A percentile compares a stretch with the other conserved stretches of the same genome.
Evolutionary conservation across 1,139 yeast genomes (phyloP).

Genomic region (Nakaseomyces sp.): DNA sequence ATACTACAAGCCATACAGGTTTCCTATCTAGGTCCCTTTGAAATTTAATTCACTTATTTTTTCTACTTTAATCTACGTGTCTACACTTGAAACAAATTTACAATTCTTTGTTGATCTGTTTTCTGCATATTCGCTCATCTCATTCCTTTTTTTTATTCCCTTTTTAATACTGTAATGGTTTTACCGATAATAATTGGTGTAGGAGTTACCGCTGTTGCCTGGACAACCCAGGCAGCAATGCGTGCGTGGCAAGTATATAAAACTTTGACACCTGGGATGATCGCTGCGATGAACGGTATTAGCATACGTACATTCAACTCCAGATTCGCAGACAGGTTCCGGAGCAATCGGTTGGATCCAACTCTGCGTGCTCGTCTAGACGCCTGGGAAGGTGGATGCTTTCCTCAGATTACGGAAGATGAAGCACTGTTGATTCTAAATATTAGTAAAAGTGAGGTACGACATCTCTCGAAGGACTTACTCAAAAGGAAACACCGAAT

Average conservation of each 20-base stretch:
- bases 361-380: slow-evolving; percentile 8
- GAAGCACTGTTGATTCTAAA: slow-evolving; percentile 78
- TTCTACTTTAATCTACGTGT: too few species aligned
- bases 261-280: slow-evolving; percentile 21
- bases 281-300: slow-evolving; percentile 25
- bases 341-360: slow-evolving; percentile 7
- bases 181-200: slow-evolving; percentile 25
- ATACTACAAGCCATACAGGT: too few species aligned
- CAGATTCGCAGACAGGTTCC: slow-evolving; percentile 4
- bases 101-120: too few species aligned
- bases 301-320: slow-evolving; percentile 7
- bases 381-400: slow-evolving; percentile 61
- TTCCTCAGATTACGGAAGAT: slow-evolving; percentile 71
- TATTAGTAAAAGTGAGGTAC: slow-evolving; percentile 38
- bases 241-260: slow-evolving; percentile 27
- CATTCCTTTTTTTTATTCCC: neutral
- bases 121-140: too few species aligned
- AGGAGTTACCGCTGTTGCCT: slow-evolving; percentile 24
- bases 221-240: slow-evolving; percentile 22
- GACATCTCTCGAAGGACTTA: slow-evolving; percentile 54
- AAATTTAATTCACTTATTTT: too few species aligned
- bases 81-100: too few species aligned
- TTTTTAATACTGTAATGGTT: slow-evolving; percentile 18
- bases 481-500: slow-evolving; percentile 83
- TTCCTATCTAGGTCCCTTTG: too few species aligned